Evolutionary conservation across 1,139 yeast genomes (phyloP).

Genomic region (Pichia norvegensis): DNA sequence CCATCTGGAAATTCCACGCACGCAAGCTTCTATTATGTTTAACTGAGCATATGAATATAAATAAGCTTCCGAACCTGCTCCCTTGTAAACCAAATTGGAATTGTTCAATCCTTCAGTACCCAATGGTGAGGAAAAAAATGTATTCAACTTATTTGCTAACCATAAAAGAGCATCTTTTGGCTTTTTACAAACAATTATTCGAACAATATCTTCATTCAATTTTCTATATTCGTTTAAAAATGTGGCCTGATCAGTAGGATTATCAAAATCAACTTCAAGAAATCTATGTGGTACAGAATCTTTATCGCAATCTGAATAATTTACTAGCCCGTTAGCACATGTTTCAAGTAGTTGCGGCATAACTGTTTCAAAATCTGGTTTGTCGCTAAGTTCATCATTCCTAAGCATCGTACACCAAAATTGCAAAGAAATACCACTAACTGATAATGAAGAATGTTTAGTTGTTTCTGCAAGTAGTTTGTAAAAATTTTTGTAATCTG

Average conservation of each 20-base stretch:
- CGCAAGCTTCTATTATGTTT: conserved; percentile 79
- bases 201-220: conserved; percentile 81
- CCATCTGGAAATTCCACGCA: conserved; percentile 95
- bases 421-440: conserved; percentile 83
- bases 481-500: conserved; percentile 59
- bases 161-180: conserved; percentile 78
- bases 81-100: conserved; percentile 44
- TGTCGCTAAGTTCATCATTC: conserved; percentile 61
- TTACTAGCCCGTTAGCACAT: conserved; percentile 71
- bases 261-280: conserved; percentile 80
- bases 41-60: conserved; percentile 76
- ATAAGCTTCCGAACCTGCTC: conserved; percentile 60
- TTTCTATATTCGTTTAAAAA: conserved; percentile 77
- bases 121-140: conserved; percentile 63
- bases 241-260: conserved; percentile 69
- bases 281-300: conserved; percentile 57
- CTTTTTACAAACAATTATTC: conserved; percentile 78
- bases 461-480: conserved; percentile 74
- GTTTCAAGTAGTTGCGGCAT: conserved; percentile 65
- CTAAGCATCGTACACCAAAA: conserved; percentile 91
- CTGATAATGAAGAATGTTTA: conserved; percentile 75
- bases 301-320: conserved; percentile 62
- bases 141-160: conserved; percentile 68
- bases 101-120: conserved; percentile 61
- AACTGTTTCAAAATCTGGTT: conserved; percentile 37